Evolutionary conservation across 768 basidiomycete genomes (phyloP).

Genomic region (Naganishia randhawae): DNA sequence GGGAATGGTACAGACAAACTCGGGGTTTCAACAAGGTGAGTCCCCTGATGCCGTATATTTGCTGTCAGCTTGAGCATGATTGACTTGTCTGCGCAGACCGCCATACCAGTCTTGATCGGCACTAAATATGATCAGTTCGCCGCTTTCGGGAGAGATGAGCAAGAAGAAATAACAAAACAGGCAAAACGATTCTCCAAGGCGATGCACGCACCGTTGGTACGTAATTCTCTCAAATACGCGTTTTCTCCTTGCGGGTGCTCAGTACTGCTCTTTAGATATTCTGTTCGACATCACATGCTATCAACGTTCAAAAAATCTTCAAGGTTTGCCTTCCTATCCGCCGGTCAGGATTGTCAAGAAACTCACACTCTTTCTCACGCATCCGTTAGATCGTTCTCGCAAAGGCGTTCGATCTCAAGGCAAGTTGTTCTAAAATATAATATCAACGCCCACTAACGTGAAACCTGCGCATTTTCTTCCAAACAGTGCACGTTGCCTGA

Average conservation of each 20-base stretch:
- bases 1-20: constrained; percentile 99
- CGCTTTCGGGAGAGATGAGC: constrained; percentile 92
- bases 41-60: no score
- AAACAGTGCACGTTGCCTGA: constrained; percentile 91
- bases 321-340: constrained; percentile 50
- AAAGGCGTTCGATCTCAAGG: constrained; percentile 80
- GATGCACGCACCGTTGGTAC: constrained; percentile 89
- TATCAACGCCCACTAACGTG: background rate
- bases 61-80: background rate
- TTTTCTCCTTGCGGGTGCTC: background rate
- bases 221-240: background rate
- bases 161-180: constrained; percentile 98
- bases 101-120: constrained; percentile 96
- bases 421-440: constrained; percentile 14
- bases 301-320: constrained; percentile 90
- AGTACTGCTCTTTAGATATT: constrained; percentile 60
- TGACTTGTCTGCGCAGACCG: constrained; percentile 62
- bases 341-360: background rate
- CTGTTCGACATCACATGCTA: constrained; percentile 96
- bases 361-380: background rate
- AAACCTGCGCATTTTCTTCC: background rate
- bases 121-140: constrained; percentile 98
- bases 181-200: constrained; percentile 97
- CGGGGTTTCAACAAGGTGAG: constrained; percentile 96
- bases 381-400: constrained; percentile 45